Evolutionary conservation across 208 protist genomes (phyloP), one percentile per base, ranked within the genome.

Genomic region (Acanthamoeba pearcei): DNA sequence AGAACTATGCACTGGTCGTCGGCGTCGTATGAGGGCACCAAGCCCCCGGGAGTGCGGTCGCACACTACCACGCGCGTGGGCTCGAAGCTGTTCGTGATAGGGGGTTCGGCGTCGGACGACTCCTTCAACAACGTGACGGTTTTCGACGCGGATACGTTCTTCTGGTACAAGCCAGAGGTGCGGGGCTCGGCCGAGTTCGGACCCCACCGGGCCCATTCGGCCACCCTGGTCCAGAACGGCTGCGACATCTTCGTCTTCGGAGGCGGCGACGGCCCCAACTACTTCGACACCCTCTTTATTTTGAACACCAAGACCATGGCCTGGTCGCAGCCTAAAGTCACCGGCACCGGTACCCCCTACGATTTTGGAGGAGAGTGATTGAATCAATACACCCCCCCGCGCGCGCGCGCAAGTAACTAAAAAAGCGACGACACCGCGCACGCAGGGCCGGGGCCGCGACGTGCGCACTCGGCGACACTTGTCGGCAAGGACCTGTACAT

Each of bases 41-140:
- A 55, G 80, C 80, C 51, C 24, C 80, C 24, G 32, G 51, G 51
- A 10, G 80, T 89, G 51, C 80, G 80, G 19, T 89, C 80, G 29
- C 91, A 94, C 74, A 76, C 91, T 3, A 60, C 74, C 15, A 86
- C 68, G n/a, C 91, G 62, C 12, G 91, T 94, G 13, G 91, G 91
- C 12, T 72, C 68, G 29, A 83, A 94, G 76, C 22, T 94, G 27
- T 94, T 83, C 55, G 46, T 94, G 19, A 76, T 94, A 22, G 91
- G 91, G 15, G 91, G 91, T 3, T 66, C 86, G 5, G 60, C 32
- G n/a, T 46, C 62, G 38, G 86, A 91, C 53, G 62, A 74, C 57
- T 76, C 29, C 8, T 74, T 91, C 29, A 64, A 55, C 53, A 42
- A 64, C 49, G 51, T 89, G 51, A 64, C 22, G 8, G 53, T 89